Conservation (phyloP, 129 eudicot species). For the Artemisia argyi region DNA sequence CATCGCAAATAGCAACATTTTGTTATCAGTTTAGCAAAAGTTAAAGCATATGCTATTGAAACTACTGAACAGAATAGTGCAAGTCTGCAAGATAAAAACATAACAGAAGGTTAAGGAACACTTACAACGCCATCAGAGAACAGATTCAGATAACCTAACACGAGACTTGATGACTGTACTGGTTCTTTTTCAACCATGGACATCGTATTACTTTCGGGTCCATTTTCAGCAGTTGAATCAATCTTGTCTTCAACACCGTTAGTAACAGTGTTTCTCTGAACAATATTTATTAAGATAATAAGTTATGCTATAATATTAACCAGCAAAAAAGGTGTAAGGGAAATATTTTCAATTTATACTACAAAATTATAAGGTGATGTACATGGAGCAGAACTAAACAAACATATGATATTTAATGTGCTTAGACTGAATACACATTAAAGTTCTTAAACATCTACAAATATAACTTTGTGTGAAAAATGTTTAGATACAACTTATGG, state of each 20-base stretch:
- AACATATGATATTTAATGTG: too few relatives aligned
- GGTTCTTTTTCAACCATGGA: conserved; percentile 35
- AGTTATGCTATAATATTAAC: not conserved
- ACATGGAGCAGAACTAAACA: too few relatives aligned
- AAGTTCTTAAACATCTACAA: too few relatives aligned
- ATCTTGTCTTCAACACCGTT: conserved; percentile 34
- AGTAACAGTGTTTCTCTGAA: conserved; percentile 59
- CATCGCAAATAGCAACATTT: conserved; percentile 1
- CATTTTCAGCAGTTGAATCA: conserved; percentile 33
- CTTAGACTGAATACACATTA: too few relatives aligned
- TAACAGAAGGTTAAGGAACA: conserved; percentile 8
- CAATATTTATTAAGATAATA: conserved; percentile 5
- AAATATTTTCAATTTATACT: too few relatives aligned
- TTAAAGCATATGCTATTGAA: conserved; percentile 6
- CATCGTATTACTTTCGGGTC: conserved; percentile 19
- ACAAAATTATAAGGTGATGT: too few relatives aligned
- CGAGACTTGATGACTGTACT: conserved; percentile 66
- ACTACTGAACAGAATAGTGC: conserved; percentile 1
- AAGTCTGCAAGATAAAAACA: not conserved
- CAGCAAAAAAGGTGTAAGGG: not conserved
- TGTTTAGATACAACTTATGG: too few relatives aligned
- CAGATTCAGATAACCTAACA: conserved; percentile 95
- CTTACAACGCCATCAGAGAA: conserved; percentile 97
- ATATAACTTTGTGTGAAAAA: too few relatives aligned
- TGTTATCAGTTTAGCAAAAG: not conserved